Conservation (phyloP, 805 yeast genomes). For the Metahyphopichia silvanorum region DNA sequence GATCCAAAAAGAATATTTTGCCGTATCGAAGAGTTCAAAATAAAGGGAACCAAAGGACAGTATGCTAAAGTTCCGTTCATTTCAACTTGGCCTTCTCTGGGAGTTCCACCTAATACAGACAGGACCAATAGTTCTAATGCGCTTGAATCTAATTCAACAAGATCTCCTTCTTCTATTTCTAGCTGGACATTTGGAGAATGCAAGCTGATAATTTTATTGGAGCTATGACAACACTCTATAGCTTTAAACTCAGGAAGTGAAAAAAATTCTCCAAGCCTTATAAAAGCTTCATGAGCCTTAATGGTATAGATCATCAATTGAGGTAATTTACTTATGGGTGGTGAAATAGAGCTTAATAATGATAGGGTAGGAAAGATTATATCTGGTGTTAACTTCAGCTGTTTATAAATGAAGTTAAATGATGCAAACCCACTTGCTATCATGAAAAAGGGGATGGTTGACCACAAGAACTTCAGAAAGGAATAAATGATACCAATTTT, state of each 20-base stretch:
- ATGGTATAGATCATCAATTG: slow-evolving; percentile 1
- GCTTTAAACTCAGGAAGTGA: slow-evolving; percentile 4
- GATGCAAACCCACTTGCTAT: slow-evolving; percentile 18
- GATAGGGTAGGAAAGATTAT: slow-evolving; percentile 27
- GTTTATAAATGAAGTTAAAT: slow-evolving; percentile 13
- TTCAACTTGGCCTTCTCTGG: slow-evolving; percentile 4
- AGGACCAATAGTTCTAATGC: slow-evolving; percentile 23
- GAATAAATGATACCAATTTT: slow-evolving; percentile 11
- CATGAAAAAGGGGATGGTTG: slow-evolving; percentile 20
- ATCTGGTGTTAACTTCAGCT: slow-evolving; percentile 19
- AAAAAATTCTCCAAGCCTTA: slow-evolving; percentile 12
- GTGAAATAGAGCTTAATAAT: slow-evolving; percentile 10
- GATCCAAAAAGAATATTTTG: slow-evolving; percentile 25
- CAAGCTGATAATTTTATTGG: not conserved
- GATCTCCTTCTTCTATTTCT: slow-evolving; percentile 16
- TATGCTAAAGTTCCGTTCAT: slow-evolving; percentile 22
- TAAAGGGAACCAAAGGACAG: slow-evolving; percentile 24
- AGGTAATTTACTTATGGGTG: not conserved
- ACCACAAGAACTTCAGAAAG: slow-evolving; percentile 18
- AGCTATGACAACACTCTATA: not conserved
- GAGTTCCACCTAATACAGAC: slow-evolving; percentile 16
- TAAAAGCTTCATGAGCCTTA: slow-evolving; percentile 13
- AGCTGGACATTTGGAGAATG: slow-evolving; percentile 10
- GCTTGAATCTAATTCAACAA: slow-evolving; percentile 23
- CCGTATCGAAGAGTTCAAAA: slow-evolving; percentile 20